phyloP scores from a whole-genome alignment of 2,329 filamentous ascomycete species.

The Aaosphaeria arxii region DNA sequence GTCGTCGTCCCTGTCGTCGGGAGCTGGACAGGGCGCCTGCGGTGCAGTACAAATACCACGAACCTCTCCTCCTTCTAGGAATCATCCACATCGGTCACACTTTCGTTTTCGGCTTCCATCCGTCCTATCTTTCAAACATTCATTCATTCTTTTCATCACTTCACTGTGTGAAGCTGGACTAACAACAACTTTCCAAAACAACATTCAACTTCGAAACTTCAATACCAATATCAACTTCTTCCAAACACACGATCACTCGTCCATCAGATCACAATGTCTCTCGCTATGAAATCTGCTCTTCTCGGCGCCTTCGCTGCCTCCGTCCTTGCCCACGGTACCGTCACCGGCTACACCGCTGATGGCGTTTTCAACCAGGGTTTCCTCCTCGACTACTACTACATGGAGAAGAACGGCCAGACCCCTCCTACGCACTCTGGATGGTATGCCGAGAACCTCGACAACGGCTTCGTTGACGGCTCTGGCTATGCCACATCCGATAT shows the following conservation, averaged over 20 bases:
- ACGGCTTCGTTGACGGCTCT: slow-evolving; percentile 32
- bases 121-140: slow-evolving; percentile 5
- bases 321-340: slow-evolving; percentile 47
- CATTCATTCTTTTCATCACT: slow-evolving; percentile 5
- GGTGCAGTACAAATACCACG: slow-evolving; percentile 6
- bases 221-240: slow-evolving; percentile 1
- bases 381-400: slow-evolving; percentile 42
- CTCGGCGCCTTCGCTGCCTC: slow-evolving; percentile 37
- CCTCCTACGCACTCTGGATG: slow-evolving; percentile 44
- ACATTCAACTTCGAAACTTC: slow-evolving; percentile 1
- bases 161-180: slow-evolving; percentile 13
- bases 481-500: slow-evolving; percentile 41
- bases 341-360: slow-evolving; percentile 46
- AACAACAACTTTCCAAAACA: slow-evolving; percentile 4
- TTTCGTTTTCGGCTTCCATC: slow-evolving; percentile 1
- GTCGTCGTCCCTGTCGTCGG: neutral
- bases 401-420: slow-evolving; percentile 19
- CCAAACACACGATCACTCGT: neutral
- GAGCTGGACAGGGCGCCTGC: neutral
- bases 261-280: slow-evolving; percentile 6
- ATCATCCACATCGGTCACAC: slow-evolving; percentile 4
- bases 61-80: neutral
- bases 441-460: slow-evolving; percentile 36
- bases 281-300: slow-evolving; percentile 11
- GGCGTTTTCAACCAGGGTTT: slow-evolving; percentile 47